phyloP scores from a whole-genome alignment of 2,329 filamentous ascomycete species.

The Claviceps sp. region DNA sequence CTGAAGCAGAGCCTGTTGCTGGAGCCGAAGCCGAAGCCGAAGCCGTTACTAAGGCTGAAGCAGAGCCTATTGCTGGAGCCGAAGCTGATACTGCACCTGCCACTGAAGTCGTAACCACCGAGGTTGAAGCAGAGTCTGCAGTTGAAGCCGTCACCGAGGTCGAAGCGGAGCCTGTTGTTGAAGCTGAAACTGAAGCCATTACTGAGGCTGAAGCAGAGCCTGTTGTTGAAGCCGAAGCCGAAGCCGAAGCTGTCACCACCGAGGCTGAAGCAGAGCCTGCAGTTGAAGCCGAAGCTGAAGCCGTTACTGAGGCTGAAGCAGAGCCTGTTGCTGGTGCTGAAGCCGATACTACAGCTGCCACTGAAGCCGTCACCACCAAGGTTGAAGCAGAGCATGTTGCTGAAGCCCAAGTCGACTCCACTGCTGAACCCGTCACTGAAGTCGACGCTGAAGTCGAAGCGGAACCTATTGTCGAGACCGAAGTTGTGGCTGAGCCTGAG shows the following conservation, averaged over 20 bases:
- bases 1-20: neutral
- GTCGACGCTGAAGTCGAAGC: neutral
- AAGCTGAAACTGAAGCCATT: neutral
- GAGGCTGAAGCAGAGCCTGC: neutral
- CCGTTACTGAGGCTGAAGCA: neutral
- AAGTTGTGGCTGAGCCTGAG: neutral
- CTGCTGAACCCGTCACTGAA: neutral
- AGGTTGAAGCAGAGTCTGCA: too few relatives aligned
- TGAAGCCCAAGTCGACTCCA: neutral
- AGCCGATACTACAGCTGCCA: too few relatives aligned
- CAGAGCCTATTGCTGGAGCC: neutral
- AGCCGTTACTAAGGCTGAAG: neutral
- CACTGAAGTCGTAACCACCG: neutral
- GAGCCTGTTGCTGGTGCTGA: constrained; percentile 1
- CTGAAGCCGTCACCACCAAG: neutral
- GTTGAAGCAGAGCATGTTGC: too few relatives aligned
- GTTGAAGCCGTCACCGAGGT: neutral
- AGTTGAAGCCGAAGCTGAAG: neutral
- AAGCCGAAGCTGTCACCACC: neutral
- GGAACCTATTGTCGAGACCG: neutral
- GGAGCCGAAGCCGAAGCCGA: neutral
- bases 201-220: neutral
- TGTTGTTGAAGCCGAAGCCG: neutral
- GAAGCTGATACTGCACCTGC: too few relatives aligned
- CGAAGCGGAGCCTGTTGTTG: neutral